Conservation (phyloP, 108 stramenopile genomes). For the Cyclostephanos tholiformis region DNA sequence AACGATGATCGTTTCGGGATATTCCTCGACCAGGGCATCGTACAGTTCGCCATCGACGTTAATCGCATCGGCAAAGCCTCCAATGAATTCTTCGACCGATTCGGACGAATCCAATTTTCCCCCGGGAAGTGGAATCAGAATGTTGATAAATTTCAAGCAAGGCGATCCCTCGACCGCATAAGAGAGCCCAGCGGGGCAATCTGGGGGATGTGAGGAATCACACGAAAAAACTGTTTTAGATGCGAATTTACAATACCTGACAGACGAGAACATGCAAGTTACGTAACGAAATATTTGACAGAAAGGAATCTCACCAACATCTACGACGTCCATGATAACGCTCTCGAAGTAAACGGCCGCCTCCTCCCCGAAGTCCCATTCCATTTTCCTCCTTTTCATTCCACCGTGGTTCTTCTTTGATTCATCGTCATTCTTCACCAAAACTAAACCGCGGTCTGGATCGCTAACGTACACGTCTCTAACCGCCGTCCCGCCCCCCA, state of each 20-base stretch:
- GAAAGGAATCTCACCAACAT: constrained; percentile 8
- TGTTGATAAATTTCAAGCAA: constrained; percentile 13
- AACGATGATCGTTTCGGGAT: constrained; percentile 16
- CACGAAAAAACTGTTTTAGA: not conserved
- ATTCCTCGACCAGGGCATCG: constrained; percentile 12
- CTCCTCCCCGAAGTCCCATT: constrained; percentile 14
- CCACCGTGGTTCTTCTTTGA: not conserved
- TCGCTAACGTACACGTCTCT: not conserved
- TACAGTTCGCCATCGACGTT: constrained; percentile 21
- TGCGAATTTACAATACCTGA: not conserved
- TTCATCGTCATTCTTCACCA: not conserved
- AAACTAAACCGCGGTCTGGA: too few relatives aligned
- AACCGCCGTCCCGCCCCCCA: not conserved
- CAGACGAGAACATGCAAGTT: not conserved
- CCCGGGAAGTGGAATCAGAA: constrained; percentile 6
- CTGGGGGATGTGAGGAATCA: not conserved
- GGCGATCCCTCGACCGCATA: not conserved
- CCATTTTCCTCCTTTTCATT: not conserved
- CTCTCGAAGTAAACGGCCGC: constrained; percentile 17
- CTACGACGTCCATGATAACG: constrained; percentile 14
- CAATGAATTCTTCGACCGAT: not conserved
- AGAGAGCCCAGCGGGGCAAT: not conserved
- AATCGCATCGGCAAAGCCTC: not conserved
- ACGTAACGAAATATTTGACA: not conserved
- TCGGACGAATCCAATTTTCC: not conserved